Evolutionary conservation across 169 alveolate genomes (phyloP).

Genomic region (Perkinsus chesapeaki): DNA sequence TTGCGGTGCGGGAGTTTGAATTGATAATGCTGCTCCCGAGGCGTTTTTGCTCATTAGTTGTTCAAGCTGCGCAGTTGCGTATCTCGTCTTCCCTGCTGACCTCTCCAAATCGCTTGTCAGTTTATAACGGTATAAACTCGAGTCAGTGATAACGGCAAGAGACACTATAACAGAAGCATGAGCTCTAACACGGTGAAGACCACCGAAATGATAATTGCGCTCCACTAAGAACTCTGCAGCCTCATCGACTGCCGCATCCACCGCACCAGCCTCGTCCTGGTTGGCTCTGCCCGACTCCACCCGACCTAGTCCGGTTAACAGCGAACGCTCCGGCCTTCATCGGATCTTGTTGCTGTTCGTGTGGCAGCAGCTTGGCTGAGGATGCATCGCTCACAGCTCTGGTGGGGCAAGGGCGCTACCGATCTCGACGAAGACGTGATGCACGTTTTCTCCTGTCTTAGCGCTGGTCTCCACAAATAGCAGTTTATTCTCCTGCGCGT

Average conservation of each 20-base stretch:
- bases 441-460: constrained; percentile 70
- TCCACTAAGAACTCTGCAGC: background rate
- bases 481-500: constrained; percentile 64
- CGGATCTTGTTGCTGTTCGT: background rate
- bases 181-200: no score
- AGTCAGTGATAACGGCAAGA: no score
- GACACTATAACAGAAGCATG: no score
- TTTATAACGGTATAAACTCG: no score
- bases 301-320: background rate
- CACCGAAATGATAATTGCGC: background rate
- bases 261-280: background rate
- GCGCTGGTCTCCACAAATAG: constrained; percentile 73
- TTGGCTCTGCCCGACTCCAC: background rate
- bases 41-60: no score
- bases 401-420: constrained; percentile 6
- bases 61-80: no score
- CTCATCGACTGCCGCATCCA: background rate
- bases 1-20: no score
- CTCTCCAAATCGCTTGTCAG: no score
- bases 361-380: background rate
- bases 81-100: no score
- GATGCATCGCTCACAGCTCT: background rate
- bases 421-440: constrained; percentile 57
- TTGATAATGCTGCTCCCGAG: no score
- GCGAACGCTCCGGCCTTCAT: background rate